phyloP scores from a whole-genome alignment of 1,284 basidiomycete species.

The Takashimella tepidaria region DNA sequence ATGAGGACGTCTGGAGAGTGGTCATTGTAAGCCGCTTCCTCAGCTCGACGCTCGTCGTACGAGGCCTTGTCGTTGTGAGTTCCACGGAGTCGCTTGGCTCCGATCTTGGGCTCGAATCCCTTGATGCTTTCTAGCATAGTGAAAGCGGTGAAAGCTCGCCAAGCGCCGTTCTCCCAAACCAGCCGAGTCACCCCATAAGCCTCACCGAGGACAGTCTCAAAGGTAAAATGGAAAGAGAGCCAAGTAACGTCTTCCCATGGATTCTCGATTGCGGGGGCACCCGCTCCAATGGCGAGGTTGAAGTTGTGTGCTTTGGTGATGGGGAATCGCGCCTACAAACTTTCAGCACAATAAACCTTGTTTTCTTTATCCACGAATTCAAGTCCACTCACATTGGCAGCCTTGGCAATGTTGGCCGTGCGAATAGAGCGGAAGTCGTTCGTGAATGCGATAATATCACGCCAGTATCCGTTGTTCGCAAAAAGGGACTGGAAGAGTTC shows the following conservation, averaged over 20 bases:
- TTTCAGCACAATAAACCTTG: background rate
- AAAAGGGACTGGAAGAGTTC: conserved; percentile 25
- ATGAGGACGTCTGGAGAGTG: conserved; percentile 46
- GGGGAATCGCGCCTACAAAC: conserved; percentile 45
- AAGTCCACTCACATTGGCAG: conserved; percentile 22
- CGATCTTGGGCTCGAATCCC: conserved; percentile 52
- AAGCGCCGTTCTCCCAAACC: conserved; percentile 53
- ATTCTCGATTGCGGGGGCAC: conserved; percentile 44
- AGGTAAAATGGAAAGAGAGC: conserved; percentile 58
- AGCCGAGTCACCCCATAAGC: conserved; percentile 56
- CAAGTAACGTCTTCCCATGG: conserved; percentile 58
- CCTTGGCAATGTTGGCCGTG: conserved; percentile 27
- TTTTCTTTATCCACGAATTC: too few relatives aligned
- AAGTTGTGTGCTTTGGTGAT: conserved; percentile 47
- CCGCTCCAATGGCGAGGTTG: conserved; percentile 46
- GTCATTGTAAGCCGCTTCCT: conserved; percentile 48
- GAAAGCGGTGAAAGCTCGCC: conserved; percentile 59
- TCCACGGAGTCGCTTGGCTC: conserved; percentile 42
- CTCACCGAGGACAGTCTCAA: conserved; percentile 54
- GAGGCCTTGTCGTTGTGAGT: conserved; percentile 32
- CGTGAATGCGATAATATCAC: conserved; percentile 34
- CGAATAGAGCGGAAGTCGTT: conserved; percentile 32
- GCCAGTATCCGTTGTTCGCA: conserved; percentile 30
- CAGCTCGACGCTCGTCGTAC: conserved; percentile 25
- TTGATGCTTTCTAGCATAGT: conserved; percentile 59